These are phyloP conservation scores for Aspergillus thermomutatus DNA, from an alignment of 2,329 filamentous ascomycete species.

Conservation along the genomic window DNA sequence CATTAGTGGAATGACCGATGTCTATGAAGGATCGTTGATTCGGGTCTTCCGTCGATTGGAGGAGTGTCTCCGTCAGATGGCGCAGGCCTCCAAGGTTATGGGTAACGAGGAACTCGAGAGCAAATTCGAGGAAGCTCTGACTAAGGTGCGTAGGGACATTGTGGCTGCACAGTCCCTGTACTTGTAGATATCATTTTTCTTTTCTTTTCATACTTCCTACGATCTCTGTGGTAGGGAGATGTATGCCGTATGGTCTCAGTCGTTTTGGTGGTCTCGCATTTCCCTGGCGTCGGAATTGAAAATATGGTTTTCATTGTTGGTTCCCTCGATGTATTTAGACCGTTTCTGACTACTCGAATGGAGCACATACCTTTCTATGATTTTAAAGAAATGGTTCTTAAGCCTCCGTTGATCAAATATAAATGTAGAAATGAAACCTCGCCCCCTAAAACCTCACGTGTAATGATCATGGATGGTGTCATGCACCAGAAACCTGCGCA, in stretches of 20 bases:
- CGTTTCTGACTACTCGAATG: not conserved
- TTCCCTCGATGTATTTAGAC: slow-evolving; percentile 7
- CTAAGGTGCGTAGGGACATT: slow-evolving; percentile 87
- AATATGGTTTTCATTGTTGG: slow-evolving; percentile 6
- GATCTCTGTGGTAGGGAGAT: not conserved
- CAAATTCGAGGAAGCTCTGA: slow-evolving; percentile 84
- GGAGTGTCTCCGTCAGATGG: slow-evolving; percentile 91
- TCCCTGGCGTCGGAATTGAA: slow-evolving; percentile 19
- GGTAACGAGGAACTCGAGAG: slow-evolving; percentile 88
- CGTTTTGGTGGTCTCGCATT: slow-evolving; percentile 18
- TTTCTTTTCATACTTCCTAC: slow-evolving; percentile 2
- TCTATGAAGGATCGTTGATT: slow-evolving; percentile 94
- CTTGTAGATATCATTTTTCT: slow-evolving; percentile 52
- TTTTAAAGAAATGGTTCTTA: slow-evolving; percentile 9
- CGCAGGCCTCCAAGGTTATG: slow-evolving; percentile 95
- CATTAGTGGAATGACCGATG: slow-evolving; percentile 93
- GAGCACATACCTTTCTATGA: not conserved
- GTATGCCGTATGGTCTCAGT: not conserved
- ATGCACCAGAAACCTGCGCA: slow-evolving; percentile 4
- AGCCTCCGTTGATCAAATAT: slow-evolving; percentile 1
- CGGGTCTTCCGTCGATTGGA: slow-evolving; percentile 93
- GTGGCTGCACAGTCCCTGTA: slow-evolving; percentile 94
- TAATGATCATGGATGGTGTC: not conserved
- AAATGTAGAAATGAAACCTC: not conserved
- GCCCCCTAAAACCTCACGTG: not conserved